Conservation (phyloP, 2,329 filamentous ascomycete species). For the Fusarium camptoceras region DNA sequence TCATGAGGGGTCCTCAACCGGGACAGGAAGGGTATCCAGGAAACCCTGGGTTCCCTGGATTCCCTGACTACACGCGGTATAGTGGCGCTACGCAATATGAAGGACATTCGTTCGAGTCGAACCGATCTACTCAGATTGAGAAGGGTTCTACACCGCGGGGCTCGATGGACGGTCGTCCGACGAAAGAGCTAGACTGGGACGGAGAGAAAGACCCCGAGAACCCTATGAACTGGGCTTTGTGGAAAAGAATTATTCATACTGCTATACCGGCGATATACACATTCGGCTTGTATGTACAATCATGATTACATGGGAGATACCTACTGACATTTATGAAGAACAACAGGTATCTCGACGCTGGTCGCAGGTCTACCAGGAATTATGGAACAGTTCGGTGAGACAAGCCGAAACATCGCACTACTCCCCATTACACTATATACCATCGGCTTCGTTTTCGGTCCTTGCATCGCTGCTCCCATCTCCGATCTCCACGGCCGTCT, state of each 20-base stretch:
- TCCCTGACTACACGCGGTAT: conserved; percentile 2
- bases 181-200: conserved; percentile 8
- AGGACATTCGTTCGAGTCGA: not conserved
- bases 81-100: not conserved
- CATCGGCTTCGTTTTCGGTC: conserved; percentile 10
- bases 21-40: not conserved
- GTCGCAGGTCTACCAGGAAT: conserved; percentile 14
- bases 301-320: rapidly evolving
- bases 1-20: not conserved
- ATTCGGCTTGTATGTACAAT: conserved; percentile 12
- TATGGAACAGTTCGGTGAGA: not conserved
- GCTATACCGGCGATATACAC: conserved; percentile 15
- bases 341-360: conserved; percentile 18
- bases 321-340: not conserved
- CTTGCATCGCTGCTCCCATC: conserved; percentile 15
- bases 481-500: conserved; percentile 18
- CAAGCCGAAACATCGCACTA: not conserved
- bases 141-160: not conserved
- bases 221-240: conserved; percentile 17
- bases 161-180: not conserved
- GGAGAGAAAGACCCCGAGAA: conserved; percentile 5
- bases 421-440: conserved; percentile 15
- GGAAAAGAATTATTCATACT: conserved; percentile 13
- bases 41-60: conserved; percentile 2
- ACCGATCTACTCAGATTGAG: not conserved